These are phyloP conservation scores for Trichosporon asahii DNA, from an alignment of 1,284 basidiomycete genomes.

Conservation along the genomic window DNA sequence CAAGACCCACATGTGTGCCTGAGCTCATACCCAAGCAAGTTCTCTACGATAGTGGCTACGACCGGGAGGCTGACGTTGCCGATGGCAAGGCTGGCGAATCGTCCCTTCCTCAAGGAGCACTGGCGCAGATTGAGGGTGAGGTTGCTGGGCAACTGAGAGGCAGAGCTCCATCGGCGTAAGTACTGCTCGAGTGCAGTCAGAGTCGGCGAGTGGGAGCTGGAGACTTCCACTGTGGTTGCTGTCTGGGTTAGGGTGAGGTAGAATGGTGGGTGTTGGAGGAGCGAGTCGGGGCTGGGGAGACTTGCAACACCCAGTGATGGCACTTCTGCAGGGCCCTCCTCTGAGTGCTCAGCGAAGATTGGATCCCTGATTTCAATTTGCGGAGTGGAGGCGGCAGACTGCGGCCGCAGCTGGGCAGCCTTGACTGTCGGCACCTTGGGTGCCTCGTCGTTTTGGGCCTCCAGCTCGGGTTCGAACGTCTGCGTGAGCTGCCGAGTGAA, in stretches of 20 bases:
- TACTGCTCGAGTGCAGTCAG: not conserved
- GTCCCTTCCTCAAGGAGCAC: not conserved
- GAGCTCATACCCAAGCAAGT: not conserved
- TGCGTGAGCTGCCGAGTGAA: not conserved
- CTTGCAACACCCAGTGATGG: not conserved
- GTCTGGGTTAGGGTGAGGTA: not conserved
- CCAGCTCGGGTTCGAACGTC: not conserved
- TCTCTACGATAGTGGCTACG: not conserved
- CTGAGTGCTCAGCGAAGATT: too few species aligned
- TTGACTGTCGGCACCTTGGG: too few species aligned
- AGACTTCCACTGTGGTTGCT: not conserved
- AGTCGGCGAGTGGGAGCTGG: not conserved
- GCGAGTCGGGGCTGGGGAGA: not conserved
- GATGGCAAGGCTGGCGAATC: not conserved
- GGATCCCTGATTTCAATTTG: too few species aligned
- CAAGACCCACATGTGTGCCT: not conserved
- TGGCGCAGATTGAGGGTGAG: not conserved
- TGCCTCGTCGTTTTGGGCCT: not conserved
- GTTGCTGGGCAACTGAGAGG: not conserved
- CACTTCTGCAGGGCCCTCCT: too few species aligned
- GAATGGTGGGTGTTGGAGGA: not conserved
- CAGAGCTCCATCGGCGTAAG: not conserved
- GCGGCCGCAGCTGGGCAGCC: too few species aligned
- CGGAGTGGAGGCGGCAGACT: too few species aligned
- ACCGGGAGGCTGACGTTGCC: not conserved